Percentiles rank a stretch among this genome's conserved stretches.
Evolutionary conservation across 2,329 filamentous ascomycete species (phyloP).

Genomic region (Diaporthe eres): DNA sequence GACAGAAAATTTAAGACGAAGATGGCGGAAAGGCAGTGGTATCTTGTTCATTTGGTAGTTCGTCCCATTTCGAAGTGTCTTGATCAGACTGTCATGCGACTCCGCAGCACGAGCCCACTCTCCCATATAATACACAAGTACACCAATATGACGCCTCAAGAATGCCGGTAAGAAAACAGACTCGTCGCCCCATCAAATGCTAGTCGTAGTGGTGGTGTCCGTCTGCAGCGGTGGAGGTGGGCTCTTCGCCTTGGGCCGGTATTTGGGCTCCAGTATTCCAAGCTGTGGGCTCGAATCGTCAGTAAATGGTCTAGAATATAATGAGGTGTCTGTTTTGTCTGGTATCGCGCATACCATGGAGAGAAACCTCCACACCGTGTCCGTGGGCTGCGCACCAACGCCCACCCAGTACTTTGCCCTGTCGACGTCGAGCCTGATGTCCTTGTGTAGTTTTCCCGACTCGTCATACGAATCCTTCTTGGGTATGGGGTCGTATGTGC

Average conservation of each 20-base stretch:
- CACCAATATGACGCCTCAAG: slow-evolving; percentile 22
- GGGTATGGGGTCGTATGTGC: slow-evolving; percentile 79
- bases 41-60: background rate
- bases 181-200: slow-evolving; percentile 20
- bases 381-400: slow-evolving; percentile 94
- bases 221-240: slow-evolving; percentile 16
- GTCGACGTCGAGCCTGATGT: slow-evolving; percentile 86
- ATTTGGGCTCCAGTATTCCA: slow-evolving; percentile 57
- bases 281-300: slow-evolving; percentile 45
- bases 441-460: slow-evolving; percentile 84
- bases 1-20: background rate
- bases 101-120: background rate
- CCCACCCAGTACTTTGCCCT: slow-evolving; percentile 96
- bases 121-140: slow-evolving; percentile 36
- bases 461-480: slow-evolving; percentile 72
- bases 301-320: slow-evolving; percentile 4
- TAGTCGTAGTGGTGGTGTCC: slow-evolving; percentile 35
- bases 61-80: slow-evolving; percentile 11
- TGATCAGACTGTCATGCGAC: slow-evolving; percentile 8
- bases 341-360: slow-evolving; percentile 73
- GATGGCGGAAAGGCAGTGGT: background rate
- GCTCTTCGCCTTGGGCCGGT: slow-evolving; percentile 48
- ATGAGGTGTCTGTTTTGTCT: background rate
- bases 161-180: slow-evolving; percentile 27
- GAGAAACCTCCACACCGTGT: slow-evolving; percentile 89